Conservation (phyloP, 257 asterid species). For the Agastache rugosa region DNA sequence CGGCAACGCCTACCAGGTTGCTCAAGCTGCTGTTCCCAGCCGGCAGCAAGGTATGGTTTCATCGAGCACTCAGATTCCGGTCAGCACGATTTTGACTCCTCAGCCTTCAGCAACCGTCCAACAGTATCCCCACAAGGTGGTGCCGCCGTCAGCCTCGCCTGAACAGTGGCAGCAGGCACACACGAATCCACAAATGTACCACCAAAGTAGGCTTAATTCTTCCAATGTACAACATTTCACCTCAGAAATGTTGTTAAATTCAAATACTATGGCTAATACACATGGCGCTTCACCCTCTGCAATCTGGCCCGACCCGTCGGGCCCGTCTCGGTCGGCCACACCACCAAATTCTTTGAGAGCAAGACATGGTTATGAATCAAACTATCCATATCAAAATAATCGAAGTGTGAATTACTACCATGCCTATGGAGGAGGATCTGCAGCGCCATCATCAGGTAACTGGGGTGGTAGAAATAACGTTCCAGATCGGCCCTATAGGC, state of each 20-base stretch:
- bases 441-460: conserved; percentile 18
- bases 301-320: conserved; percentile 34
- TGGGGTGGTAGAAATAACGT: conserved; percentile 56
- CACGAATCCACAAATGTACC: conserved; percentile 40
- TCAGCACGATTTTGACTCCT: conserved; percentile 39
- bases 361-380: conserved; percentile 48
- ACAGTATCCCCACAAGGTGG: conserved; percentile 39
- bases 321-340: conserved; percentile 36
- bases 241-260: conserved; percentile 50
- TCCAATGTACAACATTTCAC: conserved; percentile 45
- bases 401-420: conserved; percentile 41
- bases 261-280: conserved; percentile 40
- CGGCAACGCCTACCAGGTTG: conserved; percentile 37
- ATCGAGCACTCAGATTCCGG: conserved; percentile 37
- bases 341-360: conserved; percentile 48
- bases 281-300: conserved; percentile 31
- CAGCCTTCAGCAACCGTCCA: conserved; percentile 47
- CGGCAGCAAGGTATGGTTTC: conserved; percentile 38
- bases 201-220: conserved; percentile 41
- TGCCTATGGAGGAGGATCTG: conserved; percentile 40
- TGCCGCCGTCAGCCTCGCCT: conserved; percentile 31
- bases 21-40: conserved; percentile 31
- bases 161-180: conserved; percentile 49
- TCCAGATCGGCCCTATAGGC: conserved; percentile 46
- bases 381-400: conserved; percentile 46